Evolutionary conservation across 495 filamentous ascomycete species (phyloP).

Genomic region (Zalerion maritima): DNA sequence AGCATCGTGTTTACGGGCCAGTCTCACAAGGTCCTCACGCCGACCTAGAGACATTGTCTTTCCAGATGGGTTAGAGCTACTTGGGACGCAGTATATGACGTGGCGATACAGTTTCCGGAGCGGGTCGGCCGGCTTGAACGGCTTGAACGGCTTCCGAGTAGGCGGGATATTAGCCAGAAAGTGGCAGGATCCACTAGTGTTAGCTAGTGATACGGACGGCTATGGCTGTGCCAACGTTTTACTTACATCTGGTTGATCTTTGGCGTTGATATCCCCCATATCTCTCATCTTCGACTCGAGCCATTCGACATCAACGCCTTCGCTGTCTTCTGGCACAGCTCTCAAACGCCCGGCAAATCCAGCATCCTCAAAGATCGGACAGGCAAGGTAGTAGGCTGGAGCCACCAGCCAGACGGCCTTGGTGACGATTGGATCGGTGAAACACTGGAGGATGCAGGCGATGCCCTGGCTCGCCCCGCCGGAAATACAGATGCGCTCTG

Average conservation of each 20-base stretch:
- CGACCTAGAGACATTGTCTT: conserved; percentile 52
- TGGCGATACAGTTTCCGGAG: conserved; percentile 61
- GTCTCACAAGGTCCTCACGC: conserved; percentile 43
- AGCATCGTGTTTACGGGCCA: conserved; percentile 62
- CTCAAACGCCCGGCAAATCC: conserved; percentile 47
- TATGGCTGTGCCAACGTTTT: too few relatives aligned
- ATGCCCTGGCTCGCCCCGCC: conserved; percentile 68
- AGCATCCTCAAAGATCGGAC: conserved; percentile 64
- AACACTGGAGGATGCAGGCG: conserved; percentile 55
- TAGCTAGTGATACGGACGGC: too few relatives aligned
- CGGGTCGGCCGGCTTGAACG: conserved; percentile 18
- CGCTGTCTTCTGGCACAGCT: conserved; percentile 58
- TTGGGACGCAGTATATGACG: conserved; percentile 71
- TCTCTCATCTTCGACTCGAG: conserved; percentile 32
- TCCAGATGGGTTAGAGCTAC: conserved; percentile 67
- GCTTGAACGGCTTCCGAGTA: conserved; percentile 3
- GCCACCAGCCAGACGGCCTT: conserved; percentile 62
- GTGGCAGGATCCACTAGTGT: too few relatives aligned
- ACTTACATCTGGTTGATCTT: too few relatives aligned
- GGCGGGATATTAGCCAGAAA: too few relatives aligned
- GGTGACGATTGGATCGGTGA: conserved; percentile 65
- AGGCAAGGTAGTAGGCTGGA: conserved; percentile 68
- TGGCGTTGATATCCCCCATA: conserved; percentile 27
- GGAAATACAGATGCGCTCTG: conserved; percentile 60
- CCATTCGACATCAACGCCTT: conserved; percentile 51